phyloP scores from a whole-genome alignment of 2,329 filamentous ascomycete species.

The Rosellinia necatrix region DNA sequence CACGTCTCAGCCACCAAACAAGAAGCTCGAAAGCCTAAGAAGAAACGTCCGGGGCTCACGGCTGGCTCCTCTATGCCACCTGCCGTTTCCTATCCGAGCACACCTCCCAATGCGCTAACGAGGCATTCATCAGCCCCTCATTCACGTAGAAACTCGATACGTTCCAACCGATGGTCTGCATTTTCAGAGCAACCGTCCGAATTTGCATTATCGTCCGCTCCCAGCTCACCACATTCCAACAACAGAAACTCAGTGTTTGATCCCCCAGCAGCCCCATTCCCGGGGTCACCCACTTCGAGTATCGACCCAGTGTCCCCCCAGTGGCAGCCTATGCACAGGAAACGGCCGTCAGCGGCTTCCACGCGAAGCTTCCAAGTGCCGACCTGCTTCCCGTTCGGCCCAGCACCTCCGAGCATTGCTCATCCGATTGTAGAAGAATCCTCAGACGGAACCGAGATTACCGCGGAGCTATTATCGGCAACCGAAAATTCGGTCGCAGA shows the following conservation, averaged over 20 bases:
- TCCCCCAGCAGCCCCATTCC: conserved; percentile 68
- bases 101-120: conserved; percentile 47
- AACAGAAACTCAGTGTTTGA: conserved; percentile 81
- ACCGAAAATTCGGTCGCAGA: conserved; percentile 45
- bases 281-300: conserved; percentile 81
- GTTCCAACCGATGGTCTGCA: conserved; percentile 66
- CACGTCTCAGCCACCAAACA: conserved; percentile 67
- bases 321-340: conserved; percentile 57
- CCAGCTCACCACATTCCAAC: conserved; percentile 80
- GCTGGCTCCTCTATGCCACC: conserved; percentile 65
- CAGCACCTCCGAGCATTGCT: conserved; percentile 28
- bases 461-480: conserved; percentile 39
- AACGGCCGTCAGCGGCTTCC: conserved; percentile 61
- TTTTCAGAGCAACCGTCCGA: conserved; percentile 66
- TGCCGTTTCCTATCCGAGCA: conserved; percentile 46
- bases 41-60: conserved; percentile 69
- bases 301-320: conserved; percentile 68
- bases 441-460: conserved; percentile 40
- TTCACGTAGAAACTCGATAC: conserved; percentile 52
- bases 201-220: conserved; percentile 71
- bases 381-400: conserved; percentile 33
- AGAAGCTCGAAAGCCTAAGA: conserved; percentile 68
- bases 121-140: conserved; percentile 48
- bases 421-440: conserved; percentile 38
- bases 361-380: conserved; percentile 51